Conservation (phyloP, 2,329 filamentous ascomycete species). For the Graphilbum sp. region DNA sequence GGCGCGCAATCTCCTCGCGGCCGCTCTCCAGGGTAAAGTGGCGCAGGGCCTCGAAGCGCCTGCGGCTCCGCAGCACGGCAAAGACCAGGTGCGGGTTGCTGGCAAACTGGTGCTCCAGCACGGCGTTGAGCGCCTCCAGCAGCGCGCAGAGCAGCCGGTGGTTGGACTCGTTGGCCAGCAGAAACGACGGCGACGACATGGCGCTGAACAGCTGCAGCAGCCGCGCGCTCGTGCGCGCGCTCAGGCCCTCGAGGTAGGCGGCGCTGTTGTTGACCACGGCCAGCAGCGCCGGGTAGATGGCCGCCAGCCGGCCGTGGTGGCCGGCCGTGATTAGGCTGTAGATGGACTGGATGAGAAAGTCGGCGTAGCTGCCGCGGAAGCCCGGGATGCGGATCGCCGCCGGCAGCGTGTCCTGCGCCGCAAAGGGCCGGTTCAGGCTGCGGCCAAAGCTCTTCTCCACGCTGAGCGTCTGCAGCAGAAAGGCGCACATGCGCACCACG, state of each 20-base stretch:
- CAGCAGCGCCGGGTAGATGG: slow-evolving; percentile 80
- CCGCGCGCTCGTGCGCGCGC: slow-evolving; percentile 59
- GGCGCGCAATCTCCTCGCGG: slow-evolving; percentile 75
- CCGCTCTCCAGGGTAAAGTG: slow-evolving; percentile 85
- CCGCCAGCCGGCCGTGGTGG: slow-evolving; percentile 76
- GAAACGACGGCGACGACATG: slow-evolving; percentile 85
- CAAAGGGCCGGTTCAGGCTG: slow-evolving; percentile 78
- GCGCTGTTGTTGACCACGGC: slow-evolving; percentile 90
- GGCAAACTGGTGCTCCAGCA: slow-evolving; percentile 75
- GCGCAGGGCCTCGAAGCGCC: slow-evolving; percentile 69
- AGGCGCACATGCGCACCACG: slow-evolving; percentile 92
- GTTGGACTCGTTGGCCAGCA: slow-evolving; percentile 85
- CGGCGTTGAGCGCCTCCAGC: slow-evolving; percentile 75
- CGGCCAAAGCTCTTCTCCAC: slow-evolving; percentile 82
- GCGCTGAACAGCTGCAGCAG: slow-evolving; percentile 76
- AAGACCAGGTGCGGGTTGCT: slow-evolving; percentile 77
- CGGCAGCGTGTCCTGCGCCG: slow-evolving; percentile 76
- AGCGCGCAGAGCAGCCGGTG: slow-evolving; percentile 66
- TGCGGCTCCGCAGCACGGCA: slow-evolving; percentile 61
- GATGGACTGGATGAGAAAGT: slow-evolving; percentile 90
- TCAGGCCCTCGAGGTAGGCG: slow-evolving; percentile 65
- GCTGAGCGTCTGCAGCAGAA: slow-evolving; percentile 85
- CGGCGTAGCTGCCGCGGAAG: slow-evolving; percentile 81
- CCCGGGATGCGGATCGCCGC: slow-evolving; percentile 62
- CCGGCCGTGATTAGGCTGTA: slow-evolving; percentile 82